Evolutionary conservation across 441 rosid genomes (phyloP).

Genomic region (Croton setiger): DNA sequence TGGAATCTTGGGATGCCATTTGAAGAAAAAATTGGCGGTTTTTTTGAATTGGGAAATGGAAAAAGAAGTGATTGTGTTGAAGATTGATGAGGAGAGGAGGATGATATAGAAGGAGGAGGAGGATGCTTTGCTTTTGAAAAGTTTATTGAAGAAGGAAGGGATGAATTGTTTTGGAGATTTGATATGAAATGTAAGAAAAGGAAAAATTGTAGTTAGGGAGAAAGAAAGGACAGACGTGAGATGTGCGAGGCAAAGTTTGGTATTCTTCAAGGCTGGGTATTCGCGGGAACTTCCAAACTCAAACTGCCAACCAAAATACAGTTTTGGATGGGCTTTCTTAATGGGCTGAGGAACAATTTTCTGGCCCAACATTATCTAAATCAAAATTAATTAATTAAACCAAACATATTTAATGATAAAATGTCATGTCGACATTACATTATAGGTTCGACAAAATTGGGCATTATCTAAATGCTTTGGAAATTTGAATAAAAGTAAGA

Average conservation of each 20-base stretch:
- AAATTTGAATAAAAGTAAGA: too few species aligned
- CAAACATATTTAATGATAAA: too few species aligned
- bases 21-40: not conserved
- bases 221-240: slow-evolving; percentile 12
- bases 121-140: slow-evolving; percentile 39
- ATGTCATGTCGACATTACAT: too few species aligned
- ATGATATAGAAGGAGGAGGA: slow-evolving; percentile 26
- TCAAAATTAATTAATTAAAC: too few species aligned
- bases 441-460: too few species aligned
- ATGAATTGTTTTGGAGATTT: slow-evolving; percentile 41
- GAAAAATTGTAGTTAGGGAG: not conserved
- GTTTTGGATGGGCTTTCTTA: not conserved
- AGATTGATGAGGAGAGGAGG: slow-evolving; percentile 24
- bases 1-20: slow-evolving; percentile 30
- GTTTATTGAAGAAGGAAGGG: slow-evolving; percentile 35
- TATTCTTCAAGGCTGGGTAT: slow-evolving; percentile 46
- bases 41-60: not conserved
- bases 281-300: slow-evolving; percentile 46
- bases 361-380: not conserved
- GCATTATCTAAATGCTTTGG: too few species aligned
- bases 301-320: not conserved
- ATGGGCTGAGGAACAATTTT: not conserved
- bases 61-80: not conserved
- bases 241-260: slow-evolving; percentile 51
- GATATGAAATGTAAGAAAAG: slow-evolving; percentile 22